Base-by-base conservation (phyloP, 2,329 filamentous ascomycete genomes). In the Colletotrichum gloeosporioides region DNA sequence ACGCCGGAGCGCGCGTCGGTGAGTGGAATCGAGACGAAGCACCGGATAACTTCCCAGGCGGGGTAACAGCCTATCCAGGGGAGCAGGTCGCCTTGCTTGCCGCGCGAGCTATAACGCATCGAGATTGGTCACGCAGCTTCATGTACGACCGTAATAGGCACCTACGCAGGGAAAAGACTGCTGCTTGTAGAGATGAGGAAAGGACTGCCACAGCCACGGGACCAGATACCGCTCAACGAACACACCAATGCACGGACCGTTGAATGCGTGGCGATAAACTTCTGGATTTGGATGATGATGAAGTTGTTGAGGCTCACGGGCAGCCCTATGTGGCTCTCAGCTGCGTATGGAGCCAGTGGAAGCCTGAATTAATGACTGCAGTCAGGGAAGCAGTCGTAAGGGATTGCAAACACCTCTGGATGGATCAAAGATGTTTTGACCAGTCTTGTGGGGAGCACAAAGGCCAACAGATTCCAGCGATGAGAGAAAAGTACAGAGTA, bases 21-120 rank as follows among this genome's bases (percentile, higher is more conserved):
- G 22, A 0, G 0, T 57, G 53, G 53, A 1, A 5, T 25, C 22
- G 10, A n/a, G 1, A 22, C 22, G 6, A 16, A 57, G 22, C 0
- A 27, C 12, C 53, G 53, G 16, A 57, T 25, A 27, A 25, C 22
- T 16, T 16, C 3, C 53, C 53, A 57, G 0, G 13, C 1, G 53
- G 53, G 0, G 22, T 57, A 25, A 57, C 53, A 27, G n/a, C 22
- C 2, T 27, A 55, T 2, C 2, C 2, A 8, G n/a, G n/a, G 12
- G 53, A 55, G 53, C 22, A 25, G n/a, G 53, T 55, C 16, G 53
- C 18, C 1, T 55, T 27, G 53, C 53, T 55, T 55, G 53, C 53
- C 1, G 53, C 8, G n/a, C 53, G 25, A 27, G 53, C 53, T 4
- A 39, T 18, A 39, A 39, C 36, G 36, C 36, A 39, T 16, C 7